Conservation (phyloP, 257 asterid genomes). For the Petunia axillaris region DNA sequence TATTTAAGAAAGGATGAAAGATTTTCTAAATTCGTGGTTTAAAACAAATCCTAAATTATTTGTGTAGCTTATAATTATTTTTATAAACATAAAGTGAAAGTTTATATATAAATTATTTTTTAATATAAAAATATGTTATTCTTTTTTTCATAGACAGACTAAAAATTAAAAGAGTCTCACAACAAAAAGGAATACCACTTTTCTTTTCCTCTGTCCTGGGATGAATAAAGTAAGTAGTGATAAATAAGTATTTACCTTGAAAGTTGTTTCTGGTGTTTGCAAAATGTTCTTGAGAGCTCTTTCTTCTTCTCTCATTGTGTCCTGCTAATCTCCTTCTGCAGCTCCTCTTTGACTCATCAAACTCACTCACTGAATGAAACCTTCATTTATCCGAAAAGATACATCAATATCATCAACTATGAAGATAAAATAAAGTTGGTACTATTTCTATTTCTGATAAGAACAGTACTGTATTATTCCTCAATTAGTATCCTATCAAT, state of each 20-base stretch:
- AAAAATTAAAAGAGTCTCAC: not conserved
- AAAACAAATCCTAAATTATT: too few relatives aligned
- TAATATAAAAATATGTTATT: not conserved
- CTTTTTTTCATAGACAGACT: not conserved
- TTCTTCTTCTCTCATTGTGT: constrained; percentile 71
- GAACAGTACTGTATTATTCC: not conserved
- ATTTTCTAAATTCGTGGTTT: too few relatives aligned
- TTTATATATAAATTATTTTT: too few relatives aligned
- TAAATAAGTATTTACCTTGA: constrained; percentile 41
- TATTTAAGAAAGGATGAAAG: too few relatives aligned
- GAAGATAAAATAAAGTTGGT: not conserved
- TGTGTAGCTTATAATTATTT: too few relatives aligned
- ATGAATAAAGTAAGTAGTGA: not conserved
- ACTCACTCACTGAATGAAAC: constrained; percentile 64
- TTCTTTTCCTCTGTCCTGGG: not conserved
- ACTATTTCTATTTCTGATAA: not conserved
- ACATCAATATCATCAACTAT: not conserved
- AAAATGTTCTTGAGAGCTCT: constrained; percentile 56
- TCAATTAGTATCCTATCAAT: not conserved
- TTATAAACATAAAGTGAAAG: too few relatives aligned
- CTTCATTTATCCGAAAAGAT: constrained; percentile 35
- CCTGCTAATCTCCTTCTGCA: constrained; percentile 81
- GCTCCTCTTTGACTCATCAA: constrained; percentile 76
- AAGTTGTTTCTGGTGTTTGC: constrained; percentile 37
- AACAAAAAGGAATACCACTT: too few relatives aligned